A percentile compares a stretch with the other conserved stretches of the same genome.
phyloP scores from a whole-genome alignment of 2,329 filamentous ascomycete species.

The Coleophoma cylindrospora region DNA sequence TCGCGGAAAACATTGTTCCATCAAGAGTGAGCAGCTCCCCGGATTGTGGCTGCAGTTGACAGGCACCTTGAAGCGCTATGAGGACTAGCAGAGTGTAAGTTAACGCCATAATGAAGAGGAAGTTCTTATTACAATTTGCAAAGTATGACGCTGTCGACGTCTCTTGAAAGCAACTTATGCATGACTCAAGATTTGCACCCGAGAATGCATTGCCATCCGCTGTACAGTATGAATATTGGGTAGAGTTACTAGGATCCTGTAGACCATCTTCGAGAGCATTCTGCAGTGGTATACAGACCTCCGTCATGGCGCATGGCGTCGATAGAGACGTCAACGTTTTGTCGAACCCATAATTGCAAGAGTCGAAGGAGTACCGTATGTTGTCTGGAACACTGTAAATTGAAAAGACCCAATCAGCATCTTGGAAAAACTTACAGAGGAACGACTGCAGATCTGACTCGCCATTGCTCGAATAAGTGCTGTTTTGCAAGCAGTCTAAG shows the following conservation, averaged over 20 bases:
- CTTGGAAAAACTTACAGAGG: conserved; percentile 18
- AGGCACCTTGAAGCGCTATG: conserved; percentile 20
- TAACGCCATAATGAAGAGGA: neutral
- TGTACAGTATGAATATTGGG: conserved; percentile 21
- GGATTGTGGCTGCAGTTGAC: conserved; percentile 15
- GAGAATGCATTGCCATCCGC: conserved; percentile 13
- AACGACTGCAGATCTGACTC: conserved; percentile 23
- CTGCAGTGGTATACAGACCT: conserved; percentile 18
- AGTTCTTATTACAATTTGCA: conserved; percentile 11
- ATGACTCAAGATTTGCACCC: conserved; percentile 3
- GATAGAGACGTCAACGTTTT: conserved; percentile 16
- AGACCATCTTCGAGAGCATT: conserved; percentile 18
- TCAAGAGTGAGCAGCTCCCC: conserved; percentile 18
- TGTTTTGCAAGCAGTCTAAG: conserved; percentile 22
- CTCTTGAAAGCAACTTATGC: conserved; percentile 9
- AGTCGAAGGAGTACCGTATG: conserved; percentile 20
- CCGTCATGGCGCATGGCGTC: conserved; percentile 17
- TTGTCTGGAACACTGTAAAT: conserved; percentile 19
- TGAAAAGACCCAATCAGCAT: neutral
- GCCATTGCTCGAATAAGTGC: conserved; percentile 12
- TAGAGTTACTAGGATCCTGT: conserved; percentile 11
- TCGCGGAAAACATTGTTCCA: conserved; percentile 18
- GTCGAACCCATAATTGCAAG: conserved; percentile 19
- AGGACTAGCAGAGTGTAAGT: conserved; percentile 14
- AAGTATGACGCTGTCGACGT: conserved; percentile 9